Conservation (phyloP, 2,329 filamentous ascomycete species). For the Sporothrix euskadiensis region DNA sequence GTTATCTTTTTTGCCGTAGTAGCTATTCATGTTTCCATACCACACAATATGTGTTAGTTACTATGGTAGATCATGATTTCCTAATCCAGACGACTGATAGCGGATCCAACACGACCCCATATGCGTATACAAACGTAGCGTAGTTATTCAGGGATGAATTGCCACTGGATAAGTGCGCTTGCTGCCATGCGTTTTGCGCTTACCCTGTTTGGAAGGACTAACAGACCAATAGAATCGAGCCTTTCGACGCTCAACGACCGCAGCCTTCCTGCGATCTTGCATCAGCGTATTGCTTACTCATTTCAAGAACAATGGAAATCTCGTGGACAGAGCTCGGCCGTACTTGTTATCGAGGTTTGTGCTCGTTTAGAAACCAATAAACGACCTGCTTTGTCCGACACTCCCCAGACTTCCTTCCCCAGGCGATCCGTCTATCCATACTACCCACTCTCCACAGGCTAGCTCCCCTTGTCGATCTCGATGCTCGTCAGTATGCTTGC, state of each 20-base stretch:
- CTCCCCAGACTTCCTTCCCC: not conserved
- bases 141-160: not conserved
- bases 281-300: not conserved
- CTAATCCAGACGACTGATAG: conserved; percentile 6
- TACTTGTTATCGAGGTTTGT: not conserved
- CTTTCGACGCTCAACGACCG: not conserved
- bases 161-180: not conserved
- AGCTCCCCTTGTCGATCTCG: not conserved
- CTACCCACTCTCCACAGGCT: not conserved
- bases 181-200: not conserved
- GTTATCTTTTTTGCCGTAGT: not conserved
- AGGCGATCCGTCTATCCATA: not conserved
- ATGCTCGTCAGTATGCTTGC: not conserved
- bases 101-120: not conserved
- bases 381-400: not conserved
- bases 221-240: not conserved
- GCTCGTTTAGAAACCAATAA: not conserved
- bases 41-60: too few species aligned
- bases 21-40: conserved; percentile 10
- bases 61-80: not conserved
- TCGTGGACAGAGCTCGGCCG: not conserved
- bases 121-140: too few species aligned
- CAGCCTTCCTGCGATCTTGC: not conserved
- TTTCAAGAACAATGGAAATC: not conserved
- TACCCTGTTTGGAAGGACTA: conserved; percentile 4